phyloP scores from a whole-genome alignment of 1,139 yeast genomes.

The Suhomyces ambrosiae region DNA sequence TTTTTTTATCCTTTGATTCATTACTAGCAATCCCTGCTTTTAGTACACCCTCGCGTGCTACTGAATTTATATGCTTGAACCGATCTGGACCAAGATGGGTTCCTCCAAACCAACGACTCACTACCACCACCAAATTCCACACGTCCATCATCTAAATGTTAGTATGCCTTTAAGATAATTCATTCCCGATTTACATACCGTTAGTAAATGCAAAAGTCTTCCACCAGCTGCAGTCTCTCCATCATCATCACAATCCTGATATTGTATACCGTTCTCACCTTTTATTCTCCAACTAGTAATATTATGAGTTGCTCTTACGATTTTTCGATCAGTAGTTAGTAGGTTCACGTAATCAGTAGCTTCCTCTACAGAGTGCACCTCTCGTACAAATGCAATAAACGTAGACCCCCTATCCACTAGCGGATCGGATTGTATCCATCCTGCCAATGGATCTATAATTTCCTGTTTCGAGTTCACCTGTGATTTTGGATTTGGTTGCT shows the following conservation, averaged over 20 bases:
- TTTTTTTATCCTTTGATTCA: slow-evolving; percentile 22
- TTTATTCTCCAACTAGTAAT: slow-evolving; percentile 86
- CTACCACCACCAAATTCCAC: slow-evolving; percentile 85
- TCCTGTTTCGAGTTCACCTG: neutral
- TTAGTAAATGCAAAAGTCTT: slow-evolving; percentile 74
- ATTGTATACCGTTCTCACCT: slow-evolving; percentile 52
- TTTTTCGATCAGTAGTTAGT: slow-evolving; percentile 64
- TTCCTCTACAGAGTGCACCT: slow-evolving; percentile 63
- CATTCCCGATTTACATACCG: slow-evolving; percentile 40
- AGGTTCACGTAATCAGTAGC: slow-evolving; percentile 55
- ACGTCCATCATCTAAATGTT: slow-evolving; percentile 63
- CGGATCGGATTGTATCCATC: slow-evolving; percentile 80
- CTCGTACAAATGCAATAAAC: slow-evolving; percentile 74
- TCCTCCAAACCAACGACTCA: slow-evolving; percentile 94
- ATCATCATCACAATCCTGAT: slow-evolving; percentile 92
- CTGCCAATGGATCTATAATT: slow-evolving; percentile 49
- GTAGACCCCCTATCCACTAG: slow-evolving; percentile 82
- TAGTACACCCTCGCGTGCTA: slow-evolving; percentile 82
- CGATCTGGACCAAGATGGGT: slow-evolving; percentile 88
- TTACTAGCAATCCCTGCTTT: slow-evolving; percentile 54
- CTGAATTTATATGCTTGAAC: slow-evolving; percentile 87
- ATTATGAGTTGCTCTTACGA: slow-evolving; percentile 72
- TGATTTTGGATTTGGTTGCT: too few species aligned
- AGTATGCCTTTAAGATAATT: slow-evolving; percentile 5
- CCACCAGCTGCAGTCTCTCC: slow-evolving; percentile 98